phyloP scores from a whole-genome alignment of 805 yeast species.

The Candida wancherniae region DNA sequence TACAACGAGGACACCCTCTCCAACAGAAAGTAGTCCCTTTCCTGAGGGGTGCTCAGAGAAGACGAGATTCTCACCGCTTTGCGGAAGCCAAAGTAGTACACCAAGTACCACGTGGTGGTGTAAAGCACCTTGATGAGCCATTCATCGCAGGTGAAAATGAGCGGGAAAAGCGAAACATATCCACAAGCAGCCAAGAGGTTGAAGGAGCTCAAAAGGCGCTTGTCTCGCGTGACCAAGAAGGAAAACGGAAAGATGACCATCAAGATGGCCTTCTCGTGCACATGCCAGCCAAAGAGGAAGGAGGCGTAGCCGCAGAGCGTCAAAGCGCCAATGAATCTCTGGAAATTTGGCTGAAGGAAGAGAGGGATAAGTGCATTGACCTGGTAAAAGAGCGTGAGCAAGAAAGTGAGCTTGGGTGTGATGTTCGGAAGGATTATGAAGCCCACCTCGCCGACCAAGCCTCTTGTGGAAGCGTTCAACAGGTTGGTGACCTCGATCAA shows the following conservation, averaged over 20 bases:
- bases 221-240: slow-evolving; percentile 66
- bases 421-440: slow-evolving; percentile 79
- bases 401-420: slow-evolving; percentile 70
- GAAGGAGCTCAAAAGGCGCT: slow-evolving; percentile 67
- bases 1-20: slow-evolving; percentile 70
- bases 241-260: slow-evolving; percentile 83
- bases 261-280: slow-evolving; percentile 96
- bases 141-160: slow-evolving; percentile 75
- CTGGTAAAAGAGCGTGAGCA: slow-evolving; percentile 82
- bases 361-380: slow-evolving; percentile 70
- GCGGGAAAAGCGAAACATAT: slow-evolving; percentile 82
- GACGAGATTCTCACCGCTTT: slow-evolving; percentile 60
- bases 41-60: slow-evolving; percentile 16
- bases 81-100: slow-evolving; percentile 66
- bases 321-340: slow-evolving; percentile 76
- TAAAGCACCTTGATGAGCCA: slow-evolving; percentile 70
- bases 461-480: slow-evolving; percentile 55
- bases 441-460: slow-evolving; percentile 86
- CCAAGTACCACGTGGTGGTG: slow-evolving; percentile 81
- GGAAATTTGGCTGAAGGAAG: slow-evolving; percentile 62
- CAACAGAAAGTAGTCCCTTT: slow-evolving; percentile 33
- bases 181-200: slow-evolving; percentile 73
- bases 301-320: slow-evolving; percentile 89
- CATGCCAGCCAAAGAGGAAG: slow-evolving; percentile 97
- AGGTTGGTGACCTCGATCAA: slow-evolving; percentile 30